Conservation (phyloP, 2,329 filamentous ascomycete species). For the Microsporum audouinii region DNA sequence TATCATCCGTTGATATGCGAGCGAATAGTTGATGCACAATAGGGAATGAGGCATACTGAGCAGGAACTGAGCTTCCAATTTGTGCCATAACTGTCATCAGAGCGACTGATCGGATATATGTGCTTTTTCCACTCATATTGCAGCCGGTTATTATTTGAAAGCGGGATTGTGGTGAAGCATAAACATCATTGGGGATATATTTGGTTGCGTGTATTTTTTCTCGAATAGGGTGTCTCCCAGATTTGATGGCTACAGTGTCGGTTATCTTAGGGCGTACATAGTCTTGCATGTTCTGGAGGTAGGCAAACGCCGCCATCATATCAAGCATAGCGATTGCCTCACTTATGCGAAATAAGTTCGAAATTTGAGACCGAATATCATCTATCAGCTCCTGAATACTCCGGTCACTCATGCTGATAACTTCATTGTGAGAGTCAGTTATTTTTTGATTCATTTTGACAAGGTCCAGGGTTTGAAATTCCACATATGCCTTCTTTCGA, state of each 20-base stretch:
- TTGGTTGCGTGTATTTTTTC: slow-evolving; percentile 58
- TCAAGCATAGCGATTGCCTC: slow-evolving; percentile 80
- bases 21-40: slow-evolving; percentile 78
- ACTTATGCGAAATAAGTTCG: slow-evolving; percentile 67
- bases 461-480: slow-evolving; percentile 77
- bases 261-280: slow-evolving; percentile 60
- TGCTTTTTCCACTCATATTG: slow-evolving; percentile 98
- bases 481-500: slow-evolving; percentile 60
- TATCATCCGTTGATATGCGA: slow-evolving; percentile 74
- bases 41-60: slow-evolving; percentile 68
- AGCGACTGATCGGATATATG: slow-evolving; percentile 77
- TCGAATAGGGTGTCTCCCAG: slow-evolving; percentile 65
- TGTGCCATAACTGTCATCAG: slow-evolving; percentile 88
- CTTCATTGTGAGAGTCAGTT: slow-evolving; percentile 69
- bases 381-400: slow-evolving; percentile 61
- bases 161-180: slow-evolving; percentile 63
- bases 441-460: slow-evolving; percentile 72
- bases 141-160: slow-evolving; percentile 93
- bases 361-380: slow-evolving; percentile 59
- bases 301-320: slow-evolving; percentile 67
- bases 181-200: slow-evolving; percentile 84
- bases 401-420: slow-evolving; percentile 69
- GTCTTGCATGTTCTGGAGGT: slow-evolving; percentile 56
- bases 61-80: slow-evolving; percentile 81
- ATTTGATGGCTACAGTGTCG: slow-evolving; percentile 58